Percentiles rank a stretch among this genome's conserved stretches.
Evolutionary conservation across 176 grass and related monocot genomes (phyloP).

Genomic region (Aechmea fasciata): DNA sequence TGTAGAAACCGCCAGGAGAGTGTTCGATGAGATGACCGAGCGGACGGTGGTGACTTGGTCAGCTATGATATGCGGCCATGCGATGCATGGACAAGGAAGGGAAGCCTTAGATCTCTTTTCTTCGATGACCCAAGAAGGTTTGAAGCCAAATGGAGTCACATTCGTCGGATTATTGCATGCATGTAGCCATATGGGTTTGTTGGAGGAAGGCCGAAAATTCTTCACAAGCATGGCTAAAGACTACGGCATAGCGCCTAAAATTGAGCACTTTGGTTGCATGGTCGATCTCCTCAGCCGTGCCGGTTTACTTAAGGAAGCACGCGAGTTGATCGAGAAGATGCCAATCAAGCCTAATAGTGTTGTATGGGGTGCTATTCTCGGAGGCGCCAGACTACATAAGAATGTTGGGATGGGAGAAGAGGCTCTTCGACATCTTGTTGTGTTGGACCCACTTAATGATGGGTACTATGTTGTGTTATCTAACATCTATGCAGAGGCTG

Average conservation of each 20-base stretch:
- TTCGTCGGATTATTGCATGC: constrained; percentile 33
- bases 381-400: constrained; percentile 21
- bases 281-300: constrained; percentile 34
- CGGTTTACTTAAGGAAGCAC: constrained; percentile 24
- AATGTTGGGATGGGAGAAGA: constrained; percentile 28
- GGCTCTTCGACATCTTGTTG: constrained; percentile 10
- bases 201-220: constrained; percentile 20
- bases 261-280: constrained; percentile 44
- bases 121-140: constrained; percentile 15
- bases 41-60: constrained; percentile 33
- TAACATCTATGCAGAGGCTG: constrained; percentile 31
- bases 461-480: constrained; percentile 32
- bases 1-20: constrained; percentile 16
- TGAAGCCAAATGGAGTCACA: constrained; percentile 20
- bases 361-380: constrained; percentile 27
- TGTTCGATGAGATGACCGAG: constrained; percentile 29
- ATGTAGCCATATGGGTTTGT: constrained; percentile 31
- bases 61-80: constrained; percentile 29
- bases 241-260: constrained; percentile 21
- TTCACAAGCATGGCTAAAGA: constrained; percentile 26
- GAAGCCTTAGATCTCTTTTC: constrained; percentile 26
- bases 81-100: constrained; percentile 38
- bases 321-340: constrained; percentile 28
- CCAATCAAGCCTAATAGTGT: constrained; percentile 23
- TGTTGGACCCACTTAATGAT: constrained; percentile 25